These are phyloP conservation scores for Exophiala aquamarina DNA, from an alignment of 2,329 filamentous ascomycete genomes.

Conservation along the genomic window DNA sequence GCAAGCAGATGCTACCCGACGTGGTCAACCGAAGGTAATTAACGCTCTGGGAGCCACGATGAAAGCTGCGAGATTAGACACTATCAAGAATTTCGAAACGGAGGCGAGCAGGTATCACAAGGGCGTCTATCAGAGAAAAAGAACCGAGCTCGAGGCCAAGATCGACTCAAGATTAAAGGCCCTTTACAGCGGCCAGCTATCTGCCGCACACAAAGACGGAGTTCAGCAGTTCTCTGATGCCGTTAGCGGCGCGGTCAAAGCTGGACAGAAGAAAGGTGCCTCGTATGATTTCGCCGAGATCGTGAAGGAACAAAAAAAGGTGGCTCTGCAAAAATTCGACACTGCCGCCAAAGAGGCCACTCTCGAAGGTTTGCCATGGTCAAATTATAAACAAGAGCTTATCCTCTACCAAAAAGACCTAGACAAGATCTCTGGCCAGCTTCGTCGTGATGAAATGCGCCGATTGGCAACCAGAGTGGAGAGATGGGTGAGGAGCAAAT, in stretches of 20 bases:
- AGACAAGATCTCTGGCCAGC: constrained; percentile 77
- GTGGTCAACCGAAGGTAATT: constrained; percentile 73
- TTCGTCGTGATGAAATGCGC: constrained; percentile 95
- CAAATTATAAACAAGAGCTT: constrained; percentile 78
- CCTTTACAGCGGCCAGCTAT: constrained; percentile 84
- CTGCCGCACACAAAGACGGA: constrained; percentile 84
- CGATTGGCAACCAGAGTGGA: constrained; percentile 87
- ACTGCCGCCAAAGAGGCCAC: constrained; percentile 70
- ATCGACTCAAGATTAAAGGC: constrained; percentile 85
- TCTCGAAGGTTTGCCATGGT: constrained; percentile 83
- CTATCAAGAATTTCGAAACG: constrained; percentile 79
- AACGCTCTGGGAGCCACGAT: constrained; percentile 73
- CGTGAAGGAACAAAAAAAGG: constrained; percentile 77
- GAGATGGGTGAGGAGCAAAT: constrained; percentile 84
- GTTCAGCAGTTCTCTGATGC: constrained; percentile 82
- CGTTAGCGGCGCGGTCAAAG: constrained; percentile 82
- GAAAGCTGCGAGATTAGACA: constrained; percentile 67
- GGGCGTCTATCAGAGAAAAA: constrained; percentile 85
- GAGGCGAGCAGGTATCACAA: constrained; percentile 97
- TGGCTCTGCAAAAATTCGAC: constrained; percentile 73
- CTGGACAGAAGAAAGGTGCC: constrained; percentile 86
- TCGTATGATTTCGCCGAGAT: constrained; percentile 95
- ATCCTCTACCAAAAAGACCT: constrained; percentile 84
- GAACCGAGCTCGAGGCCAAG: constrained; percentile 79
- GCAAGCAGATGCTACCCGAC: constrained; percentile 70